A percentile compares a stretch with the other conserved stretches of the same genome.
These are phyloP conservation scores for Aspergillus eucalypticola DNA, from an alignment of 2,329 filamentous ascomycete genomes.

Conservation along the genomic window DNA sequence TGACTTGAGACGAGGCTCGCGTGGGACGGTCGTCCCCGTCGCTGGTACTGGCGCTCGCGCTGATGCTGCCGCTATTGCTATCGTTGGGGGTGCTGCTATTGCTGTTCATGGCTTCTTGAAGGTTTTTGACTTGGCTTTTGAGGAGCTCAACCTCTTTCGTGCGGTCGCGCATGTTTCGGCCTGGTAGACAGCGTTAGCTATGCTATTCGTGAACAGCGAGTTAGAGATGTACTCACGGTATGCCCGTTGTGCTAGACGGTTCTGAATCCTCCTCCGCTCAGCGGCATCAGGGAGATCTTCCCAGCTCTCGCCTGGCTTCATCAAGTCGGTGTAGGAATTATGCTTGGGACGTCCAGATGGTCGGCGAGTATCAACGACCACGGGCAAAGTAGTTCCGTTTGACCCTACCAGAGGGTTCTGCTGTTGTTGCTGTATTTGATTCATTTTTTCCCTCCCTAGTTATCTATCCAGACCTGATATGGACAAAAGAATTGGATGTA, in stretches of 20 bases:
- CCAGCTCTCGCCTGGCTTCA: not conserved
- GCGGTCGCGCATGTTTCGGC: not conserved
- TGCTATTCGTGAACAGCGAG: not conserved
- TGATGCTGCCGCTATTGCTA: not conserved
- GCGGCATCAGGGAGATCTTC: not conserved
- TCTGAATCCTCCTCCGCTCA: not conserved
- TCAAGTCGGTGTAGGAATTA: not conserved
- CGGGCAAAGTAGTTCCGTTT: not conserved
- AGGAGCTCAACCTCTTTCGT: not conserved
- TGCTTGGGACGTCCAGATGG: not conserved
- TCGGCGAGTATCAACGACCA: not conserved
- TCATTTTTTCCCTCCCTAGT: not conserved
- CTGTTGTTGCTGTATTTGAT: not conserved
- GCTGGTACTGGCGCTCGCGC: not conserved
- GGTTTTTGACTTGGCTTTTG: not conserved
- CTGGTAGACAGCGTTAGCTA: not conserved
- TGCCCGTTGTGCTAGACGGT: not conserved
- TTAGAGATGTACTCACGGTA: not conserved
- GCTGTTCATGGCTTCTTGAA: not conserved
- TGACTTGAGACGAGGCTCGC: not conserved
- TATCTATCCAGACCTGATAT: not conserved
- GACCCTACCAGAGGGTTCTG: not conserved
- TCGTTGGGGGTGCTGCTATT: not conserved
- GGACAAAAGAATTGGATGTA: not conserved
- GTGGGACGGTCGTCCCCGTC: not conserved